Evolutionary conservation across 768 basidiomycete genomes (phyloP), one percentile per base, ranked within the genome.

Genomic region (Crassisporium funariophilum): DNA sequence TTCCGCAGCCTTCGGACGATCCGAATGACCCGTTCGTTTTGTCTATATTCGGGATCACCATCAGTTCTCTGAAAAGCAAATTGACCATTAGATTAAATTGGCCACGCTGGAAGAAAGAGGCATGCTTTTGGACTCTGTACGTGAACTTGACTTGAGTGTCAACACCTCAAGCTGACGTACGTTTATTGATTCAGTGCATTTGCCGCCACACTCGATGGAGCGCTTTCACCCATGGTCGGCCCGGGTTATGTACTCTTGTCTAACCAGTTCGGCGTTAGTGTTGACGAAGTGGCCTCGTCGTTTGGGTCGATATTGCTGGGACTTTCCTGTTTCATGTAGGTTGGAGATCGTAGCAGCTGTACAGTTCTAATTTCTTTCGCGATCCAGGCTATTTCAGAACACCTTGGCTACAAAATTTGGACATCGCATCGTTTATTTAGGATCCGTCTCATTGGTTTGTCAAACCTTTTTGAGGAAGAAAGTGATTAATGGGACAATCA

Each of bases 71-170:
- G 29, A 52, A 9, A 16, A 17, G 7, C 21, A n/a, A 35, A 16
- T 41, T 4, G 13, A 29, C 27, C 27, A 29, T 11, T 36, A 71
- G 68, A 10, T 44, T 74, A 22, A 75, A 75, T 46, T 75, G 73
- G 73, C 71, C 73, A 7, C 49, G 57, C 41, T 75, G 72, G 73
- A 71, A 68, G 58, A 75, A 75, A 42, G 73, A 75, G 46, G 68
- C 70, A 1, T 72, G 72, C 49, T 74, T 75, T 54, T 74, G 72
- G 71, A 70, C 72, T 9, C 51, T 74, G 72, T 71, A 44, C 35
- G 64, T 51, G 5, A 27, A 29, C 10, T 15, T 34, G 19, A 22
- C 27, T 19, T 9, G 5, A 6, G 13, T 11, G 25, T 20, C 13
- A 20, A 11, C 12, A 10, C 24, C 16, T n/a, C n/a, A n/a, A n/a